A percentile compares a stretch with the other conserved stretches of the same genome.
phyloP scores from a whole-genome alignment of 83 land plant species.

The Diphasiastrum complanatum region DNA sequence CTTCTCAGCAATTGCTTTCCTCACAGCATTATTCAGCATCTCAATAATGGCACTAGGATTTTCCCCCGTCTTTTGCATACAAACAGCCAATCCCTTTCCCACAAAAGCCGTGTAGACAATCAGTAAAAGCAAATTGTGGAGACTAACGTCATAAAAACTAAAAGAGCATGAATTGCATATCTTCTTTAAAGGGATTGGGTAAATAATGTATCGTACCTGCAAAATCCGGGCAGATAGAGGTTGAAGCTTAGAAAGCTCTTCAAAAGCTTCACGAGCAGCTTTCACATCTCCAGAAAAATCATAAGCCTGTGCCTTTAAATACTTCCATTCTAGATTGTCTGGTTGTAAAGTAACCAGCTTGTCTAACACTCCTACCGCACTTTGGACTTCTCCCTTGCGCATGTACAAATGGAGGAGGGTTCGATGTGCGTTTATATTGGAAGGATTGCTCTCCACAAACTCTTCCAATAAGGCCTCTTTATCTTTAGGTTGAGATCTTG shows the following conservation, averaged over 20 bases:
- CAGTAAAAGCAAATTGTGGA: background rate
- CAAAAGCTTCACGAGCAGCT: slow-evolving; percentile 21
- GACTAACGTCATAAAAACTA: background rate
- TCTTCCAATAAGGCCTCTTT: slow-evolving; percentile 4
- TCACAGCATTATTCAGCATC: slow-evolving; percentile 20
- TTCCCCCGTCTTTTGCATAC: slow-evolving; percentile 24
- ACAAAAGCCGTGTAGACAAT: background rate
- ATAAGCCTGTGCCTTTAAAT: slow-evolving; percentile 18
- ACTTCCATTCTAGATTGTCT: slow-evolving; percentile 19
- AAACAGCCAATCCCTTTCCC: slow-evolving; percentile 21
- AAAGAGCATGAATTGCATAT: background rate
- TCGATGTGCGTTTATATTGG: slow-evolving; percentile 15
- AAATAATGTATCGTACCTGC: slow-evolving; percentile 11
- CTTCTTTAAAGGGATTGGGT: background rate
- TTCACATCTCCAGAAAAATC: slow-evolving; percentile 21
- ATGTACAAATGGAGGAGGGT: slow-evolving; percentile 17
- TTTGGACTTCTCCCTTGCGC: slow-evolving; percentile 12
- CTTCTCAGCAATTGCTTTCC: slow-evolving; percentile 1
- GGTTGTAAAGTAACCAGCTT: slow-evolving; percentile 14
- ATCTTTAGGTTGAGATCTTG: background rate
- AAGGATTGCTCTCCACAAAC: slow-evolving; percentile 18
- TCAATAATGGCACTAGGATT: slow-evolving; percentile 11
- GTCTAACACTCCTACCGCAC: slow-evolving; percentile 17
- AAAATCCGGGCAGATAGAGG: slow-evolving; percentile 23
- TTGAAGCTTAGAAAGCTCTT: slow-evolving; percentile 10